A percentile compares a stretch with the other conserved stretches of the same genome.
These are phyloP conservation scores for Podaxis carcinomalis DNA, from an alignment of 768 basidiomycete species.

Conservation along the genomic window DNA sequence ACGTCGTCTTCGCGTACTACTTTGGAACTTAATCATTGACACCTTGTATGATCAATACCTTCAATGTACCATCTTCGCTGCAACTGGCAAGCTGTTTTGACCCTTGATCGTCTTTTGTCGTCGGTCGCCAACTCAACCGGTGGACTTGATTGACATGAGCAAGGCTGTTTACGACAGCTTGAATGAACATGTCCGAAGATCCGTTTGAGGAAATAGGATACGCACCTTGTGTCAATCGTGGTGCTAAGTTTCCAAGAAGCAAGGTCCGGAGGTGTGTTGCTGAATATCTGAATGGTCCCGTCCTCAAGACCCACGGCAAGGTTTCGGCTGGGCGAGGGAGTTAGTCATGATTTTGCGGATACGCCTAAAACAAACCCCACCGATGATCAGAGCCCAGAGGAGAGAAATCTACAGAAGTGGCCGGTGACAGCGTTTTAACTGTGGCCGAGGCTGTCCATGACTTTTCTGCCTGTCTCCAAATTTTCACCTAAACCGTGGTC, in stretches of 20 bases:
- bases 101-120: constrained; percentile 17
- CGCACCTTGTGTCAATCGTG: constrained; percentile 51
- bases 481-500: constrained; percentile 58
- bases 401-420: constrained; percentile 72
- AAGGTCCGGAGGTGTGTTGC: constrained; percentile 25
- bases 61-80: constrained; percentile 90
- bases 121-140: constrained; percentile 73
- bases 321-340: constrained; percentile 33
- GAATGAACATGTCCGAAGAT: neutral
- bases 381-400: constrained; percentile 31
- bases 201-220: neutral
- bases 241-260: constrained; percentile 43
- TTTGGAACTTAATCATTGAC: constrained; percentile 43
- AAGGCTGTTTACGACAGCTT: constrained; percentile 34
- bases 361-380: constrained; percentile 27
- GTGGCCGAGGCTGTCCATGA: constrained; percentile 58
- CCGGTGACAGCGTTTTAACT: constrained; percentile 70
- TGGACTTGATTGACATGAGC: constrained; percentile 80
- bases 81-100: constrained; percentile 70
- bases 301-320: constrained; percentile 85
- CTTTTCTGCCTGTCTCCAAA: constrained; percentile 56
- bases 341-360: neutral
- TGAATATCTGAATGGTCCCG: constrained; percentile 68
- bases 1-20: constrained; percentile 35
- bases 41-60: constrained; percentile 59